Conservation (phyloP, 257 asterid species). For the Solanum verrucosum region DNA sequence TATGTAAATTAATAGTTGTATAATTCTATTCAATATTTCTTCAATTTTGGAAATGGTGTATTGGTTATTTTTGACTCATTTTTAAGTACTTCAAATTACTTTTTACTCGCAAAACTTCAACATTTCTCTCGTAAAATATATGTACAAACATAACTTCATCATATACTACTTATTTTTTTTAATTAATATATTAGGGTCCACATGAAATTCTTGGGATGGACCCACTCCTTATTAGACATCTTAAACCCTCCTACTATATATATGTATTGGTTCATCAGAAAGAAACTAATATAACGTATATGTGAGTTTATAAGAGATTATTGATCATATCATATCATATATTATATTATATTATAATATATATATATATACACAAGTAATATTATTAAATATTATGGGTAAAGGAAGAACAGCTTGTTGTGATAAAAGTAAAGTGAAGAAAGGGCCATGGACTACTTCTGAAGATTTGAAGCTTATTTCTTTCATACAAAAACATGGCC, state of each 20-base stretch:
- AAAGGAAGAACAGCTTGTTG: slow-evolving; percentile 69
- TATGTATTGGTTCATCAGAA: not conserved
- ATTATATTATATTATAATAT: too few species aligned
- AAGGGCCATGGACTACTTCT: slow-evolving; percentile 63
- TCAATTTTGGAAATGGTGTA: not conserved
- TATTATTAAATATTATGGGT: slow-evolving; percentile 17
- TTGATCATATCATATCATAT: not conserved
- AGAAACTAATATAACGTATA: not conserved
- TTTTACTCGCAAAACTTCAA: not conserved
- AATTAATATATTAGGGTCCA: not conserved
- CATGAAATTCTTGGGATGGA: not conserved
- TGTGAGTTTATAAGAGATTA: not conserved
- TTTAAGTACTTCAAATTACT: too few species aligned
- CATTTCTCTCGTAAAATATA: not conserved
- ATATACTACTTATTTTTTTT: not conserved
- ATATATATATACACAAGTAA: not conserved
- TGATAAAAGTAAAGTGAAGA: slow-evolving; percentile 55
- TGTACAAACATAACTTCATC: not conserved
- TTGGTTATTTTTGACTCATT: not conserved
- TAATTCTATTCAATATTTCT: not conserved
- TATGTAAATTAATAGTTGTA: not conserved
- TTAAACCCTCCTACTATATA: not conserved
- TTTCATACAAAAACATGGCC: slow-evolving; percentile 49
- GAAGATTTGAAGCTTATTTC: slow-evolving; percentile 50
- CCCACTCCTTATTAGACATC: not conserved